Evolutionary conservation across 2,329 filamentous ascomycete species (phyloP).

Genomic region (Clarireedia monteithiana): DNA sequence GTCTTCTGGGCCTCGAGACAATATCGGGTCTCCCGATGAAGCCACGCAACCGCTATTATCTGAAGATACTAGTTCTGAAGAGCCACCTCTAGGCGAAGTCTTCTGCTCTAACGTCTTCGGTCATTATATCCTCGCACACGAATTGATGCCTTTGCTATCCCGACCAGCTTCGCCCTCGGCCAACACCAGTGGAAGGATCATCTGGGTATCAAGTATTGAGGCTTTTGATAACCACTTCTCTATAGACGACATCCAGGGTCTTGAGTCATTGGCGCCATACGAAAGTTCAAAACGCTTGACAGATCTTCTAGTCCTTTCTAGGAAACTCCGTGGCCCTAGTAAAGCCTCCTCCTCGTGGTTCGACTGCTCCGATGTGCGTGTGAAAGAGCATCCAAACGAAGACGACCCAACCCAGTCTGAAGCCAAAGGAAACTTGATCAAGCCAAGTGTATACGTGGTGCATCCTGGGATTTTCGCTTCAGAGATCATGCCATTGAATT

Average conservation of each 20-base stretch:
- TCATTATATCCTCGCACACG: conserved; percentile 83
- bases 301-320: conserved; percentile 73
- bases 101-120: conserved; percentile 94
- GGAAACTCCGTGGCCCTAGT: conserved; percentile 54
- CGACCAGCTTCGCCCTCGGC: conserved; percentile 19
- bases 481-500: conserved; percentile 66
- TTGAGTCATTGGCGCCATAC: conserved; percentile 57
- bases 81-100: conserved; percentile 65
- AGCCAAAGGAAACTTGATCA: conserved; percentile 18
- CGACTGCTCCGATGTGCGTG: conserved; percentile 27
- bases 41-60: conserved; percentile 23
- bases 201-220: conserved; percentile 86
- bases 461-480: conserved; percentile 87
- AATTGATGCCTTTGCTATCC: conserved; percentile 64
- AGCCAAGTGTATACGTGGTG: conserved; percentile 64
- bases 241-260: conserved; percentile 71
- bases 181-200: conserved; percentile 39
- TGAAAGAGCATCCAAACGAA: conserved; percentile 7
- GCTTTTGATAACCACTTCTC: conserved; percentile 40
- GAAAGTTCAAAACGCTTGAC: conserved; percentile 83
- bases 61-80: conserved; percentile 25
- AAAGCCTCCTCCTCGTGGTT: conserved; percentile 53
- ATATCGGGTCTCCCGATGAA: conserved; percentile 5
- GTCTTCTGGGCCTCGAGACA: conserved; percentile 17
- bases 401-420: conserved; percentile 20